A percentile compares a stretch with the other conserved stretches of the same genome.
phyloP scores from a whole-genome alignment of 108 stramenopile genomes.

The Discostella pseudostelligera region DNA sequence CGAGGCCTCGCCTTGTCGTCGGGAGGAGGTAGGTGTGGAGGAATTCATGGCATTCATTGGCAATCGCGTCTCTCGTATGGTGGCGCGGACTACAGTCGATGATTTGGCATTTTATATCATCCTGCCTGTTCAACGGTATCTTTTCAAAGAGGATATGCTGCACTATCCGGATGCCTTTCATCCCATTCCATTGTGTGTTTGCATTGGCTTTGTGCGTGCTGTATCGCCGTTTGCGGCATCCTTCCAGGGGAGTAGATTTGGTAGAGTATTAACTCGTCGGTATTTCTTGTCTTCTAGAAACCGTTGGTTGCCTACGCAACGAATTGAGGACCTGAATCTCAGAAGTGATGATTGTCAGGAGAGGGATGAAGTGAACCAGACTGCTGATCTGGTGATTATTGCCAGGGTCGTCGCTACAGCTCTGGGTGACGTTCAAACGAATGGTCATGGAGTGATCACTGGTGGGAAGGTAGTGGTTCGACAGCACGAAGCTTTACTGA shows the following conservation, averaged over 20 bases:
- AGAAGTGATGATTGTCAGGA: constrained; percentile 60
- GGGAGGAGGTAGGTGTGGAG: constrained; percentile 57
- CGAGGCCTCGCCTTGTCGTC: constrained; percentile 54
- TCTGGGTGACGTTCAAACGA: constrained; percentile 55
- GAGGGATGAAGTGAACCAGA: constrained; percentile 55
- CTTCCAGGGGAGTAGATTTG: constrained; percentile 66
- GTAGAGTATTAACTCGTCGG: constrained; percentile 54
- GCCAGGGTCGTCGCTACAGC: constrained; percentile 59
- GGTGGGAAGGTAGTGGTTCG: constrained; percentile 5
- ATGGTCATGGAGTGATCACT: constrained; percentile 21
- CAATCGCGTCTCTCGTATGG: constrained; percentile 62
- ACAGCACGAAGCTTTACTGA: constrained; percentile 36
- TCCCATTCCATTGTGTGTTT: constrained; percentile 52
- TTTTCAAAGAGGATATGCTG: constrained; percentile 30
- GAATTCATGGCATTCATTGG: constrained; percentile 74
- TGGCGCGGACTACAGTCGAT: constrained; percentile 49
- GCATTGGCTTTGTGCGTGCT: constrained; percentile 51
- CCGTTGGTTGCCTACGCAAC: constrained; percentile 63
- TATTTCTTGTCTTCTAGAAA: constrained; percentile 46
- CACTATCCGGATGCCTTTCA: constrained; percentile 45
- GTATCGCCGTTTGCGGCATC: constrained; percentile 43
- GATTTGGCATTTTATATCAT: constrained; percentile 27
- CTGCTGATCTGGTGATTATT: constrained; percentile 49
- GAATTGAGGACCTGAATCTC: constrained; percentile 52
- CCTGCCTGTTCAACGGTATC: constrained; percentile 48